Evolutionary conservation across 164 flowering plant genomes (phyloP), one percentile per base, ranked within the genome.

Genomic region (Macadamia tetraphylla): DNA sequence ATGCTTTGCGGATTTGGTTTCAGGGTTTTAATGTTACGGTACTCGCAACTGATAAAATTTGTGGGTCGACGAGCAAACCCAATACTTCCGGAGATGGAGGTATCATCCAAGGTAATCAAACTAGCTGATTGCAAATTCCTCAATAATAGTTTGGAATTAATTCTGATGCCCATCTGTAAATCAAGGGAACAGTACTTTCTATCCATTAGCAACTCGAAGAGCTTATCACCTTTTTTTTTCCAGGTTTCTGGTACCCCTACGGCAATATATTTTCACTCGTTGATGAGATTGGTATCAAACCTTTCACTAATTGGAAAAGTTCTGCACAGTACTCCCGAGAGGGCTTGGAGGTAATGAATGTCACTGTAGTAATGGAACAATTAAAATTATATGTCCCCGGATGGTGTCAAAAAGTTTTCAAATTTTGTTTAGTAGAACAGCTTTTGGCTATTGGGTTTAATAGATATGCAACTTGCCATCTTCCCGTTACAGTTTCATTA

Each of bases 1-100:
- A 55, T 11, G 40, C 0, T 51, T 63, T 58, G 43, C 42, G 57
- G 60, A 23, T 63, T 67, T 72, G 43, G 40, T 74, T 68, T 58
- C 75, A 87, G 92, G 88, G 85, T 3, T 81, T 83, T 79, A 81
- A 82, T 76, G 86, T 84, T 13, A 87, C 85, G 6, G 77, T 87
- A 46, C 79, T 87, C 73, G 81, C 79, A 74, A 76, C 73, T 58
- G 74, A 72, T 9, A 58, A 68, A 72, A 73, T 61, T 17, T 70
- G 76, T 62, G 78, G 75, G 3, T 51, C 64, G 30, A 73, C 60
- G 15, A 71, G 40, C 42, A 58, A 49, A 49, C 9, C 62, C 29
- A 65, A 52, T 44, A 67, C 75, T 62, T 78, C 81, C 35, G 85
- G 74, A 62, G 82, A 79, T 73, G 73, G 73, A 42, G 84, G 85